These are phyloP conservation scores for Raffaelea ambrosiae DNA, from an alignment of 2,329 filamentous ascomycete species.

Conservation along the genomic window DNA sequence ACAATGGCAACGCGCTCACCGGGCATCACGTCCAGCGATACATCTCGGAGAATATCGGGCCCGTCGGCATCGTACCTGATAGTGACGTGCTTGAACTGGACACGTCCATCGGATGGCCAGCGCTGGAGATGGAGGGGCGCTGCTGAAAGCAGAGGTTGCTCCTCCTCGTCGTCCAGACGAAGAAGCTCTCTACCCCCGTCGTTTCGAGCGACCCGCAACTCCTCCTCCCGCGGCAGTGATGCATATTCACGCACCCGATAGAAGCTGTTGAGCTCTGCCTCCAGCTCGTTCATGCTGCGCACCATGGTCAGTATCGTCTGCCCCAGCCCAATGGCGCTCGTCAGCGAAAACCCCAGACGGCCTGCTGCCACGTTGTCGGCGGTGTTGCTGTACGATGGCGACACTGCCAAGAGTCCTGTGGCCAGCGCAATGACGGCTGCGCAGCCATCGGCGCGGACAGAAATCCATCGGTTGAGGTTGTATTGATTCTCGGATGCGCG, in stretches of 20 bases:
- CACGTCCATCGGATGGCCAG: slow-evolving; percentile 19
- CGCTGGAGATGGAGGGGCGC: slow-evolving; percentile 9
- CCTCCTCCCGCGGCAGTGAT: slow-evolving; percentile 19
- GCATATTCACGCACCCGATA: slow-evolving; percentile 22
- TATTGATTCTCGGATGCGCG: slow-evolving; percentile 39
- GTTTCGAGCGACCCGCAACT: too few species aligned
- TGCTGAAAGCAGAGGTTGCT: neutral
- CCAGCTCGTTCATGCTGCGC: slow-evolving; percentile 45
- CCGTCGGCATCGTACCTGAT: slow-evolving; percentile 19
- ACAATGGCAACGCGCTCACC: slow-evolving; percentile 59
- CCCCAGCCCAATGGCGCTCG: slow-evolving; percentile 46
- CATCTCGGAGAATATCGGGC: slow-evolving; percentile 19
- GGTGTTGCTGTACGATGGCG: slow-evolving; percentile 14
- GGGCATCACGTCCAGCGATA: slow-evolving; percentile 25
- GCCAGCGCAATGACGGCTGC: slow-evolving; percentile 38
- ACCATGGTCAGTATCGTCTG: slow-evolving; percentile 43
- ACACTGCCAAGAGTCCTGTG: slow-evolving; percentile 43
- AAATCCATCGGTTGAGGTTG: slow-evolving; percentile 51
- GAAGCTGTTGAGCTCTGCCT: slow-evolving; percentile 46
- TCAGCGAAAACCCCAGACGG: slow-evolving; percentile 47
- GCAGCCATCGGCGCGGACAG: slow-evolving; percentile 40
- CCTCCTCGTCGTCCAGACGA: slow-evolving; percentile 4
- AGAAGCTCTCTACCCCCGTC: too few species aligned
- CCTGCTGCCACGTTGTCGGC: slow-evolving; percentile 29
- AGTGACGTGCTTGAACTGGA: slow-evolving; percentile 20